Percentiles rank a stretch among this genome's conserved stretches.
phyloP scores from a whole-genome alignment of 1,139 yeast genomes.

The Pichia kudriavzevii region DNA sequence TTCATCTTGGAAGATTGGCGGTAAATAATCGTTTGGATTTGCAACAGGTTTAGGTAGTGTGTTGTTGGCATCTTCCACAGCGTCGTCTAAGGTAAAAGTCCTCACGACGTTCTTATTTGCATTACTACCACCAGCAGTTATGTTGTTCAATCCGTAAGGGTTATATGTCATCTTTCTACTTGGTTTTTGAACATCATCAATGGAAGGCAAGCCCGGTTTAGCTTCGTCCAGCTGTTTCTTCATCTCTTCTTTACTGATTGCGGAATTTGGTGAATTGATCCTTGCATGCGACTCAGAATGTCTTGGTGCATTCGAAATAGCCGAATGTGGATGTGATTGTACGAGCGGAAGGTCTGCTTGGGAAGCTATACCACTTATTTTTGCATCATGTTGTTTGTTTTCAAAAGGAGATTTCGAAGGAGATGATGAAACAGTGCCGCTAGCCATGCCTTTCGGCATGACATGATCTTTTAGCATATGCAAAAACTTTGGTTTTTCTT shows the following conservation, averaged over 20 bases:
- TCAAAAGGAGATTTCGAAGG: no score
- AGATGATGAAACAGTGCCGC: no score
- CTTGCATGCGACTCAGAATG: not conserved
- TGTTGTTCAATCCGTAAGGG: conserved; percentile 26
- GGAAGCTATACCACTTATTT: no score
- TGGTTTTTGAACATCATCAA: conserved; percentile 19
- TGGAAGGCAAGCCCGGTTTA: conserved; percentile 25
- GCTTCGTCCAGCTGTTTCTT: conserved; percentile 12
- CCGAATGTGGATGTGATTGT: no score
- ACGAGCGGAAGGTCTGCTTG: no score
- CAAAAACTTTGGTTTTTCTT: no score
- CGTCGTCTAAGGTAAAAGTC: conserved; percentile 16
- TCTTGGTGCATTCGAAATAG: no score
- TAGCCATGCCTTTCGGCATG: no score
- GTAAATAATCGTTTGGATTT: conserved; percentile 60
- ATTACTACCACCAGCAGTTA: conserved; percentile 2
- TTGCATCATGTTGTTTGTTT: no score
- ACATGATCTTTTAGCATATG: no score
- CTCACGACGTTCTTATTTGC: not conserved
- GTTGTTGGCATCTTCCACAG: conserved; percentile 35
- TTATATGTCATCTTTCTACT: conserved; percentile 24
- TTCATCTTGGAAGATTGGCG: conserved; percentile 44
- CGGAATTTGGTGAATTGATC: no score
- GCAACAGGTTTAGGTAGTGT: conserved; percentile 57
- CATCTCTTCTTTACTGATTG: conserved; percentile 12